phyloP scores from a whole-genome alignment of 208 protist genomes.

The Herpetomonas tarakana region DNA sequence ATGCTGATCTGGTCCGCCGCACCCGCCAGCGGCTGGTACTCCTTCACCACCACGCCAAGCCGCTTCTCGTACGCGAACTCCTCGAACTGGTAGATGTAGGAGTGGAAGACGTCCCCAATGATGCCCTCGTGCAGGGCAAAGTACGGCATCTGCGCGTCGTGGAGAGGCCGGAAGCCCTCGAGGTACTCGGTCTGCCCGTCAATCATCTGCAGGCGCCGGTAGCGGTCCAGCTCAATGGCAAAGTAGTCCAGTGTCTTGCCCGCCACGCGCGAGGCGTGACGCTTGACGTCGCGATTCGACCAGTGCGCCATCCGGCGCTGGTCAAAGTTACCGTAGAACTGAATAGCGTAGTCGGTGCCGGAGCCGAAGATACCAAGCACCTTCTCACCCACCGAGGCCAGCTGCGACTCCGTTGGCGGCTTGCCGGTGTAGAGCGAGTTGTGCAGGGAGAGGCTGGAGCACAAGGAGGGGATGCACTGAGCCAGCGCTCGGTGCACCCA shows the following conservation, averaged over 20 bases:
- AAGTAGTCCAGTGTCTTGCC: slow-evolving; percentile 87
- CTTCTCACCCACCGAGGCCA: slow-evolving; percentile 82
- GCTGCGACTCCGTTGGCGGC: slow-evolving; percentile 76
- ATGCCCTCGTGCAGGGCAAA: slow-evolving; percentile 86
- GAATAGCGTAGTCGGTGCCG: slow-evolving; percentile 78
- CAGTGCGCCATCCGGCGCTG: slow-evolving; percentile 85
- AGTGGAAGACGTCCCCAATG: slow-evolving; percentile 75
- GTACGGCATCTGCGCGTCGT: slow-evolving; percentile 87
- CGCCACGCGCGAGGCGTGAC: slow-evolving; percentile 68
- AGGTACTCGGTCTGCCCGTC: slow-evolving; percentile 85
- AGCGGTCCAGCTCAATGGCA: slow-evolving; percentile 82
- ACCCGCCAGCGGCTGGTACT: slow-evolving; percentile 68
- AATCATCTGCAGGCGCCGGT: slow-evolving; percentile 86
- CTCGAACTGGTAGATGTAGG: slow-evolving; percentile 88
- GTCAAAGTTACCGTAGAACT: slow-evolving; percentile 79
- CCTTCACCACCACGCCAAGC: slow-evolving; percentile 70
- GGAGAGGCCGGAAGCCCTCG: slow-evolving; percentile 63
- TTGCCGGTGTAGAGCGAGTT: slow-evolving; percentile 88
- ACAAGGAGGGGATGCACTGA: slow-evolving; percentile 85
- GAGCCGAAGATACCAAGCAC: slow-evolving; percentile 88
- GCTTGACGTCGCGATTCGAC: slow-evolving; percentile 88
- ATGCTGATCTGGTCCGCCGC: slow-evolving; percentile 64
- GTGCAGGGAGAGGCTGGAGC: slow-evolving; percentile 81
- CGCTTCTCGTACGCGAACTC: slow-evolving; percentile 89
- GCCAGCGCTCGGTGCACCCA: slow-evolving; percentile 87